Base-by-base conservation (phyloP, 495 filamentous ascomycete genomes). In the Podospora australis region DNA sequence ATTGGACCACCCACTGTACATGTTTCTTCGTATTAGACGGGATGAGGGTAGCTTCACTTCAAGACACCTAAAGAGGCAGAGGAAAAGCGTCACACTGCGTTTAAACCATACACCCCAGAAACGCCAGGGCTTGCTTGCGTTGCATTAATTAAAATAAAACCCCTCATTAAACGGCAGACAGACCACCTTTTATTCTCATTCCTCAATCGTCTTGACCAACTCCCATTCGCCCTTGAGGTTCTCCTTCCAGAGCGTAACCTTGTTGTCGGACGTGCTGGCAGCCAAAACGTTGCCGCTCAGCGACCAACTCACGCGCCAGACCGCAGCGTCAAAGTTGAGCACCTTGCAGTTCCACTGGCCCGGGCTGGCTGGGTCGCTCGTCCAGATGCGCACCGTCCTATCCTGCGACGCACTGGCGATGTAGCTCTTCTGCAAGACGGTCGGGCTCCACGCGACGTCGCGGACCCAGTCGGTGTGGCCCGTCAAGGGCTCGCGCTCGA, bases 221-320 rank as follows among this genome's bases (percentile, higher is more conserved):
- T 97, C 90, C 92, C 92, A 98, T 61, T 83, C 80, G 30, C 81
- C 80, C 61, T 75, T 82, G 49, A 88, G 63, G 56, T 85, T 84
- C 73, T 92, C 87, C 72, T 86, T 89, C 87, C 86, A 91, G 50
- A 92, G 63, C 46, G 81, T 91, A 25, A 97, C 90, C 70, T 91
- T 89, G 71, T 99, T 99, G 72, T 99, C 91, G n/a, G 83, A 88
- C 5, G 86, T 86, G 57, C 81, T 86, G 46, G 95, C 90, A 11
- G 94, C 94, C 55, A 99, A 73, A 29, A 97, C 92, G 70, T 99
- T 99, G 17, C 94, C 94, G 69, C 88, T 95, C 55, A 96, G 75
- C 58, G 88, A 95, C 94, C 94, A 99, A 73, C 88, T 95, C 11
- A 96, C 92, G 29, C 91, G 80, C 94, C 94, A 99, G 52, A 95